Percentiles rank a stretch among this genome's conserved stretches.
phyloP scores from a whole-genome alignment of 768 basidiomycete genomes.

The Phanerochaete sordida region DNA sequence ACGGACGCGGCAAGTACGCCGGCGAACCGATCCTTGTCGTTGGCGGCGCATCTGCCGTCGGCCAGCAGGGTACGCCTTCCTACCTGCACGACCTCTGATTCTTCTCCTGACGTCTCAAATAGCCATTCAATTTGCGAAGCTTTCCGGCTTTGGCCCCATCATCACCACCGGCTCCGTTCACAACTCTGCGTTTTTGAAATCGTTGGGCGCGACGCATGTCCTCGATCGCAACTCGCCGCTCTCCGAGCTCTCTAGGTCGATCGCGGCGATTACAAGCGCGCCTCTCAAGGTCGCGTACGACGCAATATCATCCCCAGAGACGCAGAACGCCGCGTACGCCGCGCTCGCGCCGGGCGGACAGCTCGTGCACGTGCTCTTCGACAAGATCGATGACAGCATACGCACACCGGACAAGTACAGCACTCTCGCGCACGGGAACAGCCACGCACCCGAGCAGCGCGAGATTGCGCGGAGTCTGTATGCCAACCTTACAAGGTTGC shows the following conservation, averaged over 20 bases:
- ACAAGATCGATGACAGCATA: constrained; percentile 7
- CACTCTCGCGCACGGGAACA: constrained; percentile 35
- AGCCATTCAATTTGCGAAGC: constrained; percentile 4
- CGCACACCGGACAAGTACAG: constrained; percentile 37
- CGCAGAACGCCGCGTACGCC: constrained; percentile 19
- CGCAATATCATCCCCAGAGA: constrained; percentile 17
- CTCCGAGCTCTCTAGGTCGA: background rate
- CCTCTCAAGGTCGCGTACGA: constrained; percentile 25
- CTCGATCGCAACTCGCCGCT: constrained; percentile 17
- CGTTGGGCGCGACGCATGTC: constrained; percentile 29
- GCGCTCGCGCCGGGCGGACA: constrained; percentile 22
- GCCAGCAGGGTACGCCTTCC: constrained; percentile 38
- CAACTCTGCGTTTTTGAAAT: constrained; percentile 20
- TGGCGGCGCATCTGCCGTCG: constrained; percentile 35
- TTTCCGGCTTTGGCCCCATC: constrained; percentile 9
- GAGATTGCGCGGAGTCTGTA: constrained; percentile 17
- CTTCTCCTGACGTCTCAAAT: background rate
- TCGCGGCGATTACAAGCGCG: constrained; percentile 23
- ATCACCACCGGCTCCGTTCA: constrained; percentile 25
- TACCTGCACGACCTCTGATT: no score
- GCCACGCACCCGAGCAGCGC: constrained; percentile 2
- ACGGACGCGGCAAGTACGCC: constrained; percentile 20
- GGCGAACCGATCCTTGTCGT: constrained; percentile 33
- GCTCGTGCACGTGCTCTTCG: constrained; percentile 10
- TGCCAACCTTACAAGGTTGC: constrained; percentile 10